These are phyloP conservation scores for Paraphaeosphaeria sporulosa DNA, from an alignment of 2,329 filamentous ascomycete species.

Conservation along the genomic window DNA sequence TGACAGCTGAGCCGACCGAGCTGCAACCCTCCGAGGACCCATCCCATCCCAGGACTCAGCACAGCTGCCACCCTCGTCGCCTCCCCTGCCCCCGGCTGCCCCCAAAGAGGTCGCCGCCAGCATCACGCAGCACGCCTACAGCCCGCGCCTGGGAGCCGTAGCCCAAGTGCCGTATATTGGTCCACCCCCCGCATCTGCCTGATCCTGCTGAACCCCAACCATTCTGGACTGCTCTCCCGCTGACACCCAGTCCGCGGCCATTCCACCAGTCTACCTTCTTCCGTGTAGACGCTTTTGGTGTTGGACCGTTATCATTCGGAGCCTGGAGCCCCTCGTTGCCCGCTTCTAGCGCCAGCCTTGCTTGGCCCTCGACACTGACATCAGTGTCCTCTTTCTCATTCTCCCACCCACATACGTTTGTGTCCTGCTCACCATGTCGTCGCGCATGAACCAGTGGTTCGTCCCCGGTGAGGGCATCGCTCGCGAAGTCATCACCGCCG, in stretches of 20 bases:
- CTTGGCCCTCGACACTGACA: constrained; percentile 48
- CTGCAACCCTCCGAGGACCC: constrained; percentile 14
- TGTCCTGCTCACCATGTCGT: constrained; percentile 40
- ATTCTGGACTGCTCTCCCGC: constrained; percentile 38
- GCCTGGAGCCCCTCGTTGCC: constrained; percentile 41
- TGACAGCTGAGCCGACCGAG: constrained; percentile 26
- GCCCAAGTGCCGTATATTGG: constrained; percentile 49
- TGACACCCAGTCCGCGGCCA: constrained; percentile 32
- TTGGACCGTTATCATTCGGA: constrained; percentile 38
- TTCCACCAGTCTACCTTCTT: constrained; percentile 32
- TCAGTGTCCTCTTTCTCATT: constrained; percentile 46
- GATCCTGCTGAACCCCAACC: constrained; percentile 32
- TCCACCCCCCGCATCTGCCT: constrained; percentile 43
- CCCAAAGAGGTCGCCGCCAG: constrained; percentile 41
- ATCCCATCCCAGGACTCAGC: constrained; percentile 18
- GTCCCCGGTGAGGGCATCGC: constrained; percentile 59
- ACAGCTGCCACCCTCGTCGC: constrained; percentile 21
- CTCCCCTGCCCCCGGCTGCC: constrained; percentile 24
- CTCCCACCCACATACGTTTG: constrained; percentile 28
- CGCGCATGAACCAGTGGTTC: constrained; percentile 57
- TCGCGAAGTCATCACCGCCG: constrained; percentile 60
- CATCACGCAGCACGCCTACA: constrained; percentile 39
- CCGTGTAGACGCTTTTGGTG: constrained; percentile 30
- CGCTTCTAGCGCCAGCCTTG: constrained; percentile 38
- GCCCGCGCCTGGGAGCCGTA: constrained; percentile 30